Evolutionary conservation across 108 stramenopile genomes (phyloP), one percentile per base, ranked within the genome.

Genomic region (Nitzschia sp.): DNA sequence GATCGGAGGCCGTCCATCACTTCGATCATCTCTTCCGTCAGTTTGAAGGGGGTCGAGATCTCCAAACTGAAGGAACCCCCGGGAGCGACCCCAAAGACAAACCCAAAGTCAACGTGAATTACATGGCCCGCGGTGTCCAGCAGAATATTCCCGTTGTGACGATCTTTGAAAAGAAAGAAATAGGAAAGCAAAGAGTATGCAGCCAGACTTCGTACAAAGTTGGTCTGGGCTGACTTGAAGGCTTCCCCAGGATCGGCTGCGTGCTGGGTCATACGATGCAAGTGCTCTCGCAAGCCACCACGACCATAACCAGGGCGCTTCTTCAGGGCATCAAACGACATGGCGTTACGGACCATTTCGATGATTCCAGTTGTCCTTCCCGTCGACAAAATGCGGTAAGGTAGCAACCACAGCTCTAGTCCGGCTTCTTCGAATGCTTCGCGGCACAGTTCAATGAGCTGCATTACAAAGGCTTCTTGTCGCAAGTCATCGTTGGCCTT

Each of bases 81-180:
- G 0, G 98, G 98, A 47, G 97, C 96, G 28, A 93, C 86, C 11
- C 95, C 95, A 45, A 99, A 91, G 6, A 99, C 87, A 69, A 98
- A 99, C 3, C 99, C 99, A 77, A 98, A 99, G 77, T 99, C 99
- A 64, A 99, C 98, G 80, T 99, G 99, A 66, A 98, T 89, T 21
- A 99, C 84, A 66, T 98, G 97, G n/a, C 98, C 99, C 26, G 90
- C 88, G 29, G 93, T 93, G 71, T 97, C 97, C 1, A 99, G 77
- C 11, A 99, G 78, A 49, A 99, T 70, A 76, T 99, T 98, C 13
- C 96, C 97, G 77, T 97, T 97, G 89, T 97, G 97, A 9, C 98
- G 82, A 75, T 99, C 99, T 78, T 99, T 99, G 84, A 99, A 93
- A 71, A 95, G 68, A 32, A 99, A 91, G 27, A 98, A 71, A 74